Evolutionary conservation across 2,329 filamentous ascomycete genomes (phyloP).

Genomic region (Coniosporium tulheliwenetii): DNA sequence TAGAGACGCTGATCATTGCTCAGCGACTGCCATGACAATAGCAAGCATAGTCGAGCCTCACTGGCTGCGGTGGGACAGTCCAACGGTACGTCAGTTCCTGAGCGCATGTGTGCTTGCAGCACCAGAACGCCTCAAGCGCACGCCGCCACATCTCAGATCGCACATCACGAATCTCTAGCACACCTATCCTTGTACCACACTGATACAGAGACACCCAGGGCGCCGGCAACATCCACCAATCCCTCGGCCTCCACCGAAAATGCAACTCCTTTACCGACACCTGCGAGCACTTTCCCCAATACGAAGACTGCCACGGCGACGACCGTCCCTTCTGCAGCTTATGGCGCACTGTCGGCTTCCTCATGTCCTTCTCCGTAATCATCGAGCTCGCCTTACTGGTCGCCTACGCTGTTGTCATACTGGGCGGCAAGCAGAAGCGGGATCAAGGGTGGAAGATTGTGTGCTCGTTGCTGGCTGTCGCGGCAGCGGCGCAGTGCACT

Average conservation of each 20-base stretch:
- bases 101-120: too few relatives aligned
- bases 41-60: constrained; percentile 51
- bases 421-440: constrained; percentile 64
- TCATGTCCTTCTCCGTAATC: constrained; percentile 74
- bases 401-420: constrained; percentile 60
- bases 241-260: constrained; percentile 63
- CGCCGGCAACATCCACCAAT: constrained; percentile 40
- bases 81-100: constrained; percentile 18
- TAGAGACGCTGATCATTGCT: constrained; percentile 1
- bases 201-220: constrained; percentile 8
- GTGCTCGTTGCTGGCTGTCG: constrained; percentile 46
- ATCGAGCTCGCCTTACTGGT: constrained; percentile 69
- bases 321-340: constrained; percentile 73
- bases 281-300: constrained; percentile 52
- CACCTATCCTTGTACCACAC: constrained; percentile 3
- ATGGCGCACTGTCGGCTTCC: constrained; percentile 78
- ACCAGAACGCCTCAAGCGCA: neutral
- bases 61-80: constrained; percentile 53
- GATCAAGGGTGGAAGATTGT: constrained; percentile 73
- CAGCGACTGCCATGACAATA: constrained; percentile 58
- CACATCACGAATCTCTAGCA: constrained; percentile 10
- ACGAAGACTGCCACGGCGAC: constrained; percentile 49
- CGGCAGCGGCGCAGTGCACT: constrained; percentile 55
- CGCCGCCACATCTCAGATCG: constrained; percentile 13
- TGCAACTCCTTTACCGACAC: constrained; percentile 54